Evolutionary conservation across 1,139 yeast genomes (phyloP).

Genomic region (Yarrowia galli): DNA sequence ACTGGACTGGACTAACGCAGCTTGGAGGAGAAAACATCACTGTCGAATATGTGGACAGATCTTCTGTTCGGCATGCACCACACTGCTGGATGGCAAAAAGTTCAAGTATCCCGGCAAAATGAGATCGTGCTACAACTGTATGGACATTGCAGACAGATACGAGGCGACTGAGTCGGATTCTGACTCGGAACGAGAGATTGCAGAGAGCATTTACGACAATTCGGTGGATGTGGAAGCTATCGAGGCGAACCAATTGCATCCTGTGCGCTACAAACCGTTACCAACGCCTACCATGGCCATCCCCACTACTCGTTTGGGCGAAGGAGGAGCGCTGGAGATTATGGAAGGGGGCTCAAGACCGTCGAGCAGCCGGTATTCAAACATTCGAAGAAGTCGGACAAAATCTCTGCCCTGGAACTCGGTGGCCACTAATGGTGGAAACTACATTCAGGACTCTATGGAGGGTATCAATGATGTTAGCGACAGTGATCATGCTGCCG

Average conservation of each 20-base stretch:
- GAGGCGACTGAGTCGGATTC: conserved; percentile 46
- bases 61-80: conserved; percentile 87
- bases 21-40: conserved; percentile 90
- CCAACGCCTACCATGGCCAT: conserved; percentile 83
- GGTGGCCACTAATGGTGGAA: conserved; percentile 28
- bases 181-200: conserved; percentile 42
- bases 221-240: conserved; percentile 30
- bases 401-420: conserved; percentile 30
- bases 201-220: conserved; percentile 40
- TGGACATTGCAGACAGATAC: conserved; percentile 63
- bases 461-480: conserved; percentile 41
- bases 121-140: conserved; percentile 82
- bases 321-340: conserved; percentile 66
- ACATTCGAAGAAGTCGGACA: conserved; percentile 22
- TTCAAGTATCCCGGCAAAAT: conserved; percentile 74
- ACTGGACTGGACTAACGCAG: conserved; percentile 37
- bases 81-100: conserved; percentile 75
- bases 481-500: conserved; percentile 40
- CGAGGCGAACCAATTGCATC: conserved; percentile 30
- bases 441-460: conserved; percentile 40
- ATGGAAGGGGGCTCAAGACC: conserved; percentile 30
- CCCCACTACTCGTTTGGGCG: conserved; percentile 82
- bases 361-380: conserved; percentile 19
- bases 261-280: conserved; percentile 52
- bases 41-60: conserved; percentile 96